phyloP scores from a whole-genome alignment of 169 alveolate species.

The Cryptosporidium canis region DNA sequence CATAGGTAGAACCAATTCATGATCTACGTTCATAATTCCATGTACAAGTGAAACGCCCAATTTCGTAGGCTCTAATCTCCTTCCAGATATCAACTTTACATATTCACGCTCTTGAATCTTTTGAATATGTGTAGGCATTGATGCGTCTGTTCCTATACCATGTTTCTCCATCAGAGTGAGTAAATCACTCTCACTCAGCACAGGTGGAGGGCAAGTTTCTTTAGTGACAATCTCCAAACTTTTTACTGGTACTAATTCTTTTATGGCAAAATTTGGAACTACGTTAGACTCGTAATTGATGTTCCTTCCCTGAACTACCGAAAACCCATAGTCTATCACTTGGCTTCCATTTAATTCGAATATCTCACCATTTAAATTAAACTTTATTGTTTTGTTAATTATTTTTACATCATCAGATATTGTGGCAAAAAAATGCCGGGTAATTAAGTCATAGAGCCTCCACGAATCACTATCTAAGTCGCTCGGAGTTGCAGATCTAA shows the following conservation, averaged over 20 bases:
- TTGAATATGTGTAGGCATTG: constrained; percentile 98
- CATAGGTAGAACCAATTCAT: constrained; percentile 89
- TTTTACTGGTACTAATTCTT: neutral
- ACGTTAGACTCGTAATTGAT: constrained; percentile 74
- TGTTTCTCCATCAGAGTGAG: constrained; percentile 94
- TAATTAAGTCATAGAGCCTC: constrained; percentile 85
- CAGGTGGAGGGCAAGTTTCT: constrained; percentile 93
- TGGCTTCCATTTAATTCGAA: constrained; percentile 82
- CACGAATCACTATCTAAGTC: constrained; percentile 83
- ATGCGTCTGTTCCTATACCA: constrained; percentile 99
- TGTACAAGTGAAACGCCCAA: constrained; percentile 92
- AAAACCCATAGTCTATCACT: constrained; percentile 86
- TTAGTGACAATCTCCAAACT: constrained; percentile 64
- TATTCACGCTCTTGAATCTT: constrained; percentile 97
- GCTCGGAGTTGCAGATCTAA: constrained; percentile 82
- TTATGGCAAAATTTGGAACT: constrained; percentile 65
- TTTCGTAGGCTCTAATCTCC: constrained; percentile 93
- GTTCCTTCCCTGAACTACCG: constrained; percentile 79
- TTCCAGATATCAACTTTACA: constrained; percentile 87
- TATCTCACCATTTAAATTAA: constrained; percentile 82
- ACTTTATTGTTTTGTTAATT: constrained; percentile 78
- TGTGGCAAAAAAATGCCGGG: constrained; percentile 90
- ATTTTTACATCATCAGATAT: constrained; percentile 85
- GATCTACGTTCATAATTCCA: constrained; percentile 90
- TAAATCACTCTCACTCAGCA: constrained; percentile 94